Conservation (phyloP, 805 yeast genomes). For the Komagataella kurtzmanii region DNA sequence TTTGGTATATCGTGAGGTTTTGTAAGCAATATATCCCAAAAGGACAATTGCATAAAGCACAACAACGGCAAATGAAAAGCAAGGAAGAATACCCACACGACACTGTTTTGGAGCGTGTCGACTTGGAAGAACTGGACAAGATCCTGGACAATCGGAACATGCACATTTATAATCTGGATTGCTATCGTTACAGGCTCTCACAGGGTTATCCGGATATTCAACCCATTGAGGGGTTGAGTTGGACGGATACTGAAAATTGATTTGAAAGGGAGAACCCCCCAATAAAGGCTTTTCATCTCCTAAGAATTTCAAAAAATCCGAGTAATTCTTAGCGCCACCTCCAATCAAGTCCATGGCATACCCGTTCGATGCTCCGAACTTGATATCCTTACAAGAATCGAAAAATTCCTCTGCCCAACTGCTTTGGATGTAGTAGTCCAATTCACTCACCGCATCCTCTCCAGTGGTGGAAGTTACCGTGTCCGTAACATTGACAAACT, state of each 20-base stretch:
- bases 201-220: slow-evolving; percentile 14
- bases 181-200: slow-evolving; percentile 43
- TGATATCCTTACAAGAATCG: slow-evolving; percentile 79
- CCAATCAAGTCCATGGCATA: slow-evolving; percentile 95
- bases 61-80: slow-evolving; percentile 55
- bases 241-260: slow-evolving; percentile 49
- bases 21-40: slow-evolving; percentile 2
- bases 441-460: slow-evolving; percentile 52
- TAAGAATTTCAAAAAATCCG: slow-evolving; percentile 67
- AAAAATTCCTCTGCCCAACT: slow-evolving; percentile 51
- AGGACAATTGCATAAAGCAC: slow-evolving; percentile 26
- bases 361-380: slow-evolving; percentile 90
- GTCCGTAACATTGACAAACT: slow-evolving; percentile 54
- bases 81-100: slow-evolving; percentile 49
- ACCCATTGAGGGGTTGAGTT: slow-evolving; percentile 10
- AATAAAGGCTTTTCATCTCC: slow-evolving; percentile 91
- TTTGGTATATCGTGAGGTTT: neutral
- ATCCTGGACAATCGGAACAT: slow-evolving; percentile 74
- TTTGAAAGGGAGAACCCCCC: slow-evolving; percentile 95
- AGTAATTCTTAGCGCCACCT: slow-evolving; percentile 81
- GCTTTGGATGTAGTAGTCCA: slow-evolving; percentile 48
- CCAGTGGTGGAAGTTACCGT: slow-evolving; percentile 36
- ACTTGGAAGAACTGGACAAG: slow-evolving; percentile 61
- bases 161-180: slow-evolving; percentile 57
- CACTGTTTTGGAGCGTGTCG: slow-evolving; percentile 30